These are phyloP conservation scores for Candida sonorensis DNA, from an alignment of 805 yeast genomes.

Conservation along the genomic window DNA sequence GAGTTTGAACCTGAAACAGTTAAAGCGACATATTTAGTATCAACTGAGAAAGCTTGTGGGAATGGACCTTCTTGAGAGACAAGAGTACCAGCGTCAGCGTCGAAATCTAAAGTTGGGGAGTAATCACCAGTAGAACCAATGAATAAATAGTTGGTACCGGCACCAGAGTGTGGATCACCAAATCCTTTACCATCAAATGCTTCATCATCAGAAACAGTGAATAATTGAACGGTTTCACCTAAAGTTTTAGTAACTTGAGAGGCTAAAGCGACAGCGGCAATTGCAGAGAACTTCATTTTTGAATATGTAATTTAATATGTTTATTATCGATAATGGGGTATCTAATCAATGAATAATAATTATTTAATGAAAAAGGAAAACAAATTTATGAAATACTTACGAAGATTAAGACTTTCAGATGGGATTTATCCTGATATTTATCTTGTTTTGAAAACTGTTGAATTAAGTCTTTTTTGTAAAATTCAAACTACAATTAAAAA, in stretches of 20 bases:
- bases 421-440: too few species aligned
- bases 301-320: too few species aligned
- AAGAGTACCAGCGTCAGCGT: neutral
- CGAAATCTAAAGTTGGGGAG: constrained; percentile 19
- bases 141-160: constrained; percentile 36
- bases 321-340: too few species aligned
- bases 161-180: constrained; percentile 35
- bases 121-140: constrained; percentile 15
- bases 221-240: constrained; percentile 18
- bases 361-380: neutral
- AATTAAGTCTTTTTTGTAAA: too few species aligned
- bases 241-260: constrained; percentile 6
- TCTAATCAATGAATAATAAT: neutral
- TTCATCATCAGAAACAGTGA: constrained; percentile 21
- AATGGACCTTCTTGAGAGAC: neutral
- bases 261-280: constrained; percentile 9
- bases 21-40: constrained; percentile 4
- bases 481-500: too few species aligned
- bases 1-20: constrained; percentile 4
- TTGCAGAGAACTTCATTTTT: constrained; percentile 12
- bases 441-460: too few species aligned
- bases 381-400: too few species aligned
- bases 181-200: constrained; percentile 26
- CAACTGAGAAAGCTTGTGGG: constrained; percentile 2
- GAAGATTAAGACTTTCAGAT: too few species aligned